These are phyloP conservation scores for Leccinum ochraceum DNA, from an alignment of 768 basidiomycete genomes.

Conservation along the genomic window DNA sequence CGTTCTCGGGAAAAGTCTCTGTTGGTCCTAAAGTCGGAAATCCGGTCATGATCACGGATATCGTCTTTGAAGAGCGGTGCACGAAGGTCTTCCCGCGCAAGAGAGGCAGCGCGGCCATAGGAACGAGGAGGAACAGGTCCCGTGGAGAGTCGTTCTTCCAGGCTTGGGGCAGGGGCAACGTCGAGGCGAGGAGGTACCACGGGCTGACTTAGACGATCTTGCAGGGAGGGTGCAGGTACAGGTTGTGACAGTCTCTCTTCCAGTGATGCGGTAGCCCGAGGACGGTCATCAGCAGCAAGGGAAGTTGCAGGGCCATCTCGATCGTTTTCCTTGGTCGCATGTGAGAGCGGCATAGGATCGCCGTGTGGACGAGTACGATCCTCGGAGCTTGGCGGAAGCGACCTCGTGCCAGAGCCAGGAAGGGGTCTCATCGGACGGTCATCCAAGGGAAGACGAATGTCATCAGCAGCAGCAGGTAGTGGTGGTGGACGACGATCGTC, in stretches of 20 bases:
- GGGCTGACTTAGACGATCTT: conserved; percentile 42
- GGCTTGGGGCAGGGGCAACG: conserved; percentile 32
- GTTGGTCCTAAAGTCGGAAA: conserved; percentile 25
- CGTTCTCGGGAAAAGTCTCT: conserved; percentile 40
- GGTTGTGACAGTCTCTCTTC: conserved; percentile 43
- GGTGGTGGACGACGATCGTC: conserved; percentile 30
- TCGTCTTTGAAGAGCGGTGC: conserved; percentile 32
- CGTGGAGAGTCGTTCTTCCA: conserved; percentile 45
- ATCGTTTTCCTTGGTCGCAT: conserved; percentile 28
- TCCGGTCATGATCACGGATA: conserved; percentile 30
- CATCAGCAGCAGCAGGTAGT: conserved; percentile 21
- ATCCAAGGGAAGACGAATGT: conserved; percentile 30
- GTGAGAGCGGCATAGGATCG: conserved; percentile 21
- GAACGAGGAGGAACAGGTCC: conserved; percentile 29
- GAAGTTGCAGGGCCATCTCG: conserved; percentile 22
- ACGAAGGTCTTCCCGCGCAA: conserved; percentile 38
- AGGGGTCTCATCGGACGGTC: conserved; percentile 35
- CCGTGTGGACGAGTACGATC: conserved; percentile 22
- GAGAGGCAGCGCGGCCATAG: conserved; percentile 27
- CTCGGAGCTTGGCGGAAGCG: conserved; percentile 15
- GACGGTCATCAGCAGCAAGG: conserved; percentile 28
- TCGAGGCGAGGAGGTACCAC: conserved; percentile 23
- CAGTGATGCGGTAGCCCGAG: conserved; percentile 30
- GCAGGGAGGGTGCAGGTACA: conserved; percentile 33
- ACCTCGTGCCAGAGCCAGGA: conserved; percentile 21